Evolutionary conservation across 495 filamentous ascomycete genomes (phyloP).

Genomic region (Podospora appendiculata): DNA sequence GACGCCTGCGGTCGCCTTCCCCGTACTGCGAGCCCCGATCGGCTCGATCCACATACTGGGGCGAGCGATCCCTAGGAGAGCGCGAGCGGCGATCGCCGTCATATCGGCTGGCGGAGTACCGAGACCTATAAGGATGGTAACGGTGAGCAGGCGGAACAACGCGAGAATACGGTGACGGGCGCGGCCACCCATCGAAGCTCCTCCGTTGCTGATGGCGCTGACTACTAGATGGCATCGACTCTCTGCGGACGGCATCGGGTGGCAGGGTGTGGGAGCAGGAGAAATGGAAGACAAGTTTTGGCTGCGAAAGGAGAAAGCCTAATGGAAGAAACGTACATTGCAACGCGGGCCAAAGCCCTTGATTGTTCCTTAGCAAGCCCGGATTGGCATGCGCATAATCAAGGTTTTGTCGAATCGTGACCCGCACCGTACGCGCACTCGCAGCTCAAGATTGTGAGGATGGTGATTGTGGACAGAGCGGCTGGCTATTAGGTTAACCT

Average conservation of each 20-base stretch:
- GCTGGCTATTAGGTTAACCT: no score
- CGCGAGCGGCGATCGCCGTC: slow-evolving; percentile 44
- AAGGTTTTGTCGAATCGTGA: neutral
- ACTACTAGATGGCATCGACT: no score
- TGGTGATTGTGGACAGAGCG: no score
- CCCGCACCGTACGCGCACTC: no score
- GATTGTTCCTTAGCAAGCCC: neutral
- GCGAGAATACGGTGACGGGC: no score
- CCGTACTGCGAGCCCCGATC: slow-evolving; percentile 33
- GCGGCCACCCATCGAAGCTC: no score
- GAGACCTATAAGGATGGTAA: slow-evolving; percentile 26
- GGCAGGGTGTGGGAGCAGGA: neutral
- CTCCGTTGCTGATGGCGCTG: no score
- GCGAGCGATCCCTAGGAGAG: slow-evolving; percentile 51
- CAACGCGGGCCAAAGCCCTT: slow-evolving; percentile 3
- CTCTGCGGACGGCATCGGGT: neutral
- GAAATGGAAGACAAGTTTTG: neutral
- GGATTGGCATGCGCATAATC: neutral
- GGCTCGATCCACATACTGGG: slow-evolving; percentile 41
- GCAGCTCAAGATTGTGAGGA: no score
- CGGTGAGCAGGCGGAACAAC: slow-evolving; percentile 9
- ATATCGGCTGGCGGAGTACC: slow-evolving; percentile 37
- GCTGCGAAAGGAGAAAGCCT: neutral
- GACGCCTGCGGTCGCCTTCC: slow-evolving; percentile 40
- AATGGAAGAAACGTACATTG: slow-evolving; percentile 1